These are phyloP conservation scores for Colletotrichum graminicola DNA, from an alignment of 2,329 filamentous ascomycete genomes.

Conservation along the genomic window DNA sequence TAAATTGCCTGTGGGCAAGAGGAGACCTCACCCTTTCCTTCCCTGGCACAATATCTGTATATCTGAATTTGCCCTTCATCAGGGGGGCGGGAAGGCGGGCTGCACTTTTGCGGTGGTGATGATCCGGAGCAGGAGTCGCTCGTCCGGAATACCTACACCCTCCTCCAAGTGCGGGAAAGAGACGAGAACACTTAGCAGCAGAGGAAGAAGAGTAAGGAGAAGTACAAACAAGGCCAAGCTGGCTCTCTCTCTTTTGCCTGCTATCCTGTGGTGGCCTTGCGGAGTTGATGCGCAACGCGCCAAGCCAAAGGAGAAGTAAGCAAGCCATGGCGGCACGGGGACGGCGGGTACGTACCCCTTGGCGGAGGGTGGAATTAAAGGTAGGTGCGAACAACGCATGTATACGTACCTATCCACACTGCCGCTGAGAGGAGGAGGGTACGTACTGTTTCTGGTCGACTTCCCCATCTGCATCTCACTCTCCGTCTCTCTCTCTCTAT, in stretches of 20 bases:
- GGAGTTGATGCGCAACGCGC: slow-evolving; percentile 1
- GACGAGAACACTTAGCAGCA: neutral
- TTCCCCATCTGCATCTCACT: slow-evolving; percentile 1
- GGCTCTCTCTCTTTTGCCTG: neutral
- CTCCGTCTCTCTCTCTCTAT: neutral
- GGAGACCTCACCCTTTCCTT: neutral
- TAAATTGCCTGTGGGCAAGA: slow-evolving; percentile 5
- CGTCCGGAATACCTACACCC: neutral
- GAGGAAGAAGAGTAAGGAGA: neutral
- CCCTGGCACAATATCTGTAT: neutral
- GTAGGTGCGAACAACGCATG: too few relatives aligned
- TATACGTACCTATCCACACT: neutral
- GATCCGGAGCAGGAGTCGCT: neutral
- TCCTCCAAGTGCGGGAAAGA: neutral
- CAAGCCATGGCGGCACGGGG: slow-evolving; percentile 1
- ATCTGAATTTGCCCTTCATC: neutral
- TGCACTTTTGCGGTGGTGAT: neutral
- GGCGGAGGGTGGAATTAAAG: too few relatives aligned
- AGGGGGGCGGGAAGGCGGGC: neutral
- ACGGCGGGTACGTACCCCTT: neutral
- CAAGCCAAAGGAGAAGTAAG: neutral
- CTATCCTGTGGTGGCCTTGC: neutral
- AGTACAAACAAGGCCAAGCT: slow-evolving; percentile 1
- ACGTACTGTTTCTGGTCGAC: neutral
- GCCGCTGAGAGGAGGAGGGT: too few relatives aligned